Percentiles rank a stretch among this genome's conserved stretches.
Conservation (phyloP, 257 asterid genomes). For the Rehmannia glutinosa region DNA sequence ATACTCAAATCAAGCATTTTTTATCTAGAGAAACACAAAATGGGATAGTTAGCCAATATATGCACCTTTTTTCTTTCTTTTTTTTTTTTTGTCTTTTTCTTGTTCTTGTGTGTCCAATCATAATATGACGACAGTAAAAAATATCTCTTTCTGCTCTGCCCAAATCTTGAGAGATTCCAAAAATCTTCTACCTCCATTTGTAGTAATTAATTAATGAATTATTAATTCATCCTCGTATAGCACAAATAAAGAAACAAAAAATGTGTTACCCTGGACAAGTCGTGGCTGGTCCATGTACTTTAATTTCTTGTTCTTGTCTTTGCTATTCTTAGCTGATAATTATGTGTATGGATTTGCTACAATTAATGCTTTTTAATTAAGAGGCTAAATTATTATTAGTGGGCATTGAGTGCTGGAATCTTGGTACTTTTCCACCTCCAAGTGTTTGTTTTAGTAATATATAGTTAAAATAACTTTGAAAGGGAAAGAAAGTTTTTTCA, state of each 20-base stretch:
- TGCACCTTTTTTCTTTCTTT: too few relatives aligned
- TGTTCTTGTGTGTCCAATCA: slow-evolving; percentile 6
- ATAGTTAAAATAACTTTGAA: too few relatives aligned
- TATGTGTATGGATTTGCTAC: too few relatives aligned
- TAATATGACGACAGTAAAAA: slow-evolving; percentile 3
- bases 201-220: background rate
- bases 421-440: too few relatives aligned
- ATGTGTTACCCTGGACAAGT: background rate
- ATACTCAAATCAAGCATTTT: background rate
- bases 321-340: background rate
- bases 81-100: background rate
- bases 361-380: too few relatives aligned
- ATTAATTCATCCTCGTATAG: background rate
- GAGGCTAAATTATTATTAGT: too few relatives aligned
- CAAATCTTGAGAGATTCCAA: slow-evolving; percentile 15
- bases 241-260: too few relatives aligned
- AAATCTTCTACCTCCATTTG: background rate
- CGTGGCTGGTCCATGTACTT: background rate
- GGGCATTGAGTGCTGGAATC: too few relatives aligned
- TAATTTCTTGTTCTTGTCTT: background rate
- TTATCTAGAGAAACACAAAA: too few relatives aligned
- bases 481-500: too few relatives aligned
- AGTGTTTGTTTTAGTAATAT: too few relatives aligned
- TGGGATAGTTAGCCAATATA: too few relatives aligned
- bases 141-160: background rate